Base-by-base conservation (phyloP, 2,329 filamentous ascomycete genomes). In the Rhinocladiella mackenziei region DNA sequence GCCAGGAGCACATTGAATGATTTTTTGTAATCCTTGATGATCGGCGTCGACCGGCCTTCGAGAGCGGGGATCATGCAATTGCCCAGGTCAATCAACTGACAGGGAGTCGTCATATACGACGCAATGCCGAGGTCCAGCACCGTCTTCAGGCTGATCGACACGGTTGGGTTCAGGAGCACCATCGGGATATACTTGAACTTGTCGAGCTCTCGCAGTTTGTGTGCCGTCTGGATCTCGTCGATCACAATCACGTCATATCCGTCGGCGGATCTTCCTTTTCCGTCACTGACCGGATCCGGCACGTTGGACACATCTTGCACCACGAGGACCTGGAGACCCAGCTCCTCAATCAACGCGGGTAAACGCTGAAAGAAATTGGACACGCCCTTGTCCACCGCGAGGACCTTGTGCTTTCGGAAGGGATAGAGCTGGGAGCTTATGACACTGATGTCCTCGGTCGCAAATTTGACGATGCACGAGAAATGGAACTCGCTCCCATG, bases 31-130 rank as follows among this genome's bases (percentile, higher is more conserved):
- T 97, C 91, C 2, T 89, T 88, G 39, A 94, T 81, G 9, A 88
- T 86, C 1, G 91, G 91, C 9, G 89, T 92, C 4, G 91, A 89
- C 40, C 91, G 78, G 58, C 94, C 94, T 68, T 97, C 92, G 17
- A 98, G 74, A 2, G 92, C 92, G 5, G 92, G 92, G 13, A 97
- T 86, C 78, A 98, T 89, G 55, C 89, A 91, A 60, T 97, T 97
- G 48, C 89, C 89, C 46, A 98, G 73, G 65, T 98, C 92, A 52
- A 96, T 94, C 4, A 91, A 80, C 60, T 91, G 78, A 68, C 92
- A 97, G 6, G 92, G 92, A 11, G 89, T 95, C 2, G 92, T 97
- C 89, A 97, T 96, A 67, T 96, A 97, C 38, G 89, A 96, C n/a
- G 89, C 94, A 56, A 98, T 95, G 52, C 92, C 91, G 53, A 97